Evolutionary conservation across 78 protist genomes (phyloP).

Genomic region (Dictyostelium firmibasis): DNA sequence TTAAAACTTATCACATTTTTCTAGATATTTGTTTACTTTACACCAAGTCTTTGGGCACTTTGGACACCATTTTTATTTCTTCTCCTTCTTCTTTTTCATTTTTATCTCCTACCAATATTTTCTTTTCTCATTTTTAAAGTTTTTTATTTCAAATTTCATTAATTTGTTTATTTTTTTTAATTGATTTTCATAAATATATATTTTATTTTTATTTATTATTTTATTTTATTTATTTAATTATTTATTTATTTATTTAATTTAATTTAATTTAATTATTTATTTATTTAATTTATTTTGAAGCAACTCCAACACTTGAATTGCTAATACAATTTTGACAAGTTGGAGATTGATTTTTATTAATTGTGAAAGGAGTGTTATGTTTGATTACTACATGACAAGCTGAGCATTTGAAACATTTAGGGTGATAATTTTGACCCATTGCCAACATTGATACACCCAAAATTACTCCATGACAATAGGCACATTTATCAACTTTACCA

Average conservation of each 20-base stretch:
- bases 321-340: background rate
- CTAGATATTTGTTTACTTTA: too few relatives aligned
- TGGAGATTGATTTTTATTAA: background rate
- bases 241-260: background rate
- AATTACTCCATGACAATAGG: background rate
- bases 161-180: too few relatives aligned
- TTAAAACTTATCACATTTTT: too few relatives aligned
- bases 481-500: conserved; percentile 52
- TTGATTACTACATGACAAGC: background rate
- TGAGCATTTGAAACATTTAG: conserved; percentile 37
- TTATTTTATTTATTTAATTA: too few relatives aligned
- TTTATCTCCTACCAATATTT: too few relatives aligned
- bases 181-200: background rate
- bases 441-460: conserved; percentile 33
- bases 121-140: too few relatives aligned
- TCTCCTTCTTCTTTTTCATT: too few relatives aligned
- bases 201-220: too few relatives aligned
- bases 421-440: conserved; percentile 1
- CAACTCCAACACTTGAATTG: background rate
- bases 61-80: too few relatives aligned
- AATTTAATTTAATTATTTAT: background rate
- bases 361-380: background rate
- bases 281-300: background rate
- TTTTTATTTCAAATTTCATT: too few relatives aligned
- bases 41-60: too few relatives aligned